phyloP scores from a whole-genome alignment of 257 asterid species.

The Asclepias syriaca region DNA sequence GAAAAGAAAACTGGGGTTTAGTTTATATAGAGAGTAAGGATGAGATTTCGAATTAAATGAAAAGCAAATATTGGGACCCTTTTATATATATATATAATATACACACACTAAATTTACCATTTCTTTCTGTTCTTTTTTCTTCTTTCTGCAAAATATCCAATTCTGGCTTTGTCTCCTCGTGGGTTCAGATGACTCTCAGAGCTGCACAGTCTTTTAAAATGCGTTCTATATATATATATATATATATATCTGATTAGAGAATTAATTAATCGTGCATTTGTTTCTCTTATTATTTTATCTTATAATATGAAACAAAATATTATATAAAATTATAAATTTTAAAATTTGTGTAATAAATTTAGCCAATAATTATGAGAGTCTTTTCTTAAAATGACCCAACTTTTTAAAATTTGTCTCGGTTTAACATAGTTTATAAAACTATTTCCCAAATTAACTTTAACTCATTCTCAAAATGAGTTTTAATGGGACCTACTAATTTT shows the following conservation, averaged over 20 bases:
- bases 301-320: not conserved
- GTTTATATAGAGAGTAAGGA: constrained; percentile 10
- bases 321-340: no score
- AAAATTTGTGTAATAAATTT: no score
- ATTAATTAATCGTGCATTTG: constrained; percentile 6
- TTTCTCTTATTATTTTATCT: constrained; percentile 1
- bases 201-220: not conserved
- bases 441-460: no score
- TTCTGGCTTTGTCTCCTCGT: constrained; percentile 1
- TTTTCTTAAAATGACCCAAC: no score
- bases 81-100: no score
- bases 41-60: constrained; percentile 18
- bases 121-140: not conserved
- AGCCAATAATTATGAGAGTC: no score
- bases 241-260: not conserved
- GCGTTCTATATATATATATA: not conserved
- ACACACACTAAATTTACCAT: constrained; percentile 7
- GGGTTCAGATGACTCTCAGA: not conserved
- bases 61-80: constrained; percentile 35
- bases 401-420: no score
- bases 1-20: constrained; percentile 23
- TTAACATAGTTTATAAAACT: no score
- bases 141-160: not conserved
- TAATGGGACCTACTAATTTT: no score
- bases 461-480: no score